Evolutionary conservation across 2,329 filamentous ascomycete species (phyloP), one percentile per base, ranked within the genome.

Genomic region (Hyphodiscus sp.): DNA sequence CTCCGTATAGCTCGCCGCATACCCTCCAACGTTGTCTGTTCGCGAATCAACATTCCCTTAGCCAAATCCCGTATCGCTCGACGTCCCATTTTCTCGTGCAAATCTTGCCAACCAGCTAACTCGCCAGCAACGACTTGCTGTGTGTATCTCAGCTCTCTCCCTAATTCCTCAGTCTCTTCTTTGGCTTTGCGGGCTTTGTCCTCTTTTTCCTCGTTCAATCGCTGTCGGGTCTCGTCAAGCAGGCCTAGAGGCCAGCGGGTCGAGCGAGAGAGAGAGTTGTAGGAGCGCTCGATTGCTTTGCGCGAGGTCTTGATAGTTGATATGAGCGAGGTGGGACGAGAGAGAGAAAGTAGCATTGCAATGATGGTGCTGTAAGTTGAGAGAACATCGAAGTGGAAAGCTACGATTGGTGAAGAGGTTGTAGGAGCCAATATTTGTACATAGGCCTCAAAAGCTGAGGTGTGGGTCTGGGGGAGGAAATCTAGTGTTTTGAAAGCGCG

Each of bases 71-170:
- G 82, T 57, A 96, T 80, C 26, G 89, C 88, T 54, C 80, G 80
- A 56, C 84, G 76, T 1, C 88, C 91, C 72, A 89, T 83, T 64
- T 81, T 82, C 61, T 90, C 89, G 65, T 95, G 84, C 73, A 91
- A 82, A 42, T 95, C 90, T 65, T 96, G 91, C 90, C 94, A 99
- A 16, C 89, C 91, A 0, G 94, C 94, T 52, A 99, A 71, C 72
- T 99, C 94, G 1, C 83, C 80, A 7, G 95, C 92, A 20, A 97
- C 92, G 15, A 92, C 90, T 69, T 95, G 89, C 72, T 96, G 92
- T 47, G 91, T 96, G 69, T 94, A 96, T 48, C 90, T 76, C 52
- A 99, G 74, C 70, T 99, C 94, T 49, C 82, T 82, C 0, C 86
- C 85, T n/a, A 96, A 71, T 44, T 83, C 80, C 19, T 85, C 81